phyloP scores from a whole-genome alignment of 305 asterid genomes.

The Ilex paraguariensis region DNA sequence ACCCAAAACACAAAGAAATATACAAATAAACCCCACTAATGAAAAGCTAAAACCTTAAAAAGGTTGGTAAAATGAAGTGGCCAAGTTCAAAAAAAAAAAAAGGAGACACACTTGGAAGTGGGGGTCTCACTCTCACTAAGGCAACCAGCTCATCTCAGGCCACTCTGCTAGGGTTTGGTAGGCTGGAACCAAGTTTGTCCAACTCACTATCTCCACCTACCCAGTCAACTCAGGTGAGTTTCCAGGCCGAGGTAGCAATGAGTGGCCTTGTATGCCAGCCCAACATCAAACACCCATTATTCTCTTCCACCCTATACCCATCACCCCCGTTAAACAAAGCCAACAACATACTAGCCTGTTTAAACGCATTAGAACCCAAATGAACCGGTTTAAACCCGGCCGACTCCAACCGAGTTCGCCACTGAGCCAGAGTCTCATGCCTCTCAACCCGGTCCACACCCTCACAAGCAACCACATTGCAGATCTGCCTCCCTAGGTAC shows the following conservation, averaged over 20 bases:
- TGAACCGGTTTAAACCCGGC: constrained; percentile 68
- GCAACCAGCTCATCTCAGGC: not conserved
- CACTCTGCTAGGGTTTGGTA: constrained; percentile 18
- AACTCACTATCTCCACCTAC: constrained; percentile 8
- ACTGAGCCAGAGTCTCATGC: constrained; percentile 76
- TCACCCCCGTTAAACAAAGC: constrained; percentile 82
- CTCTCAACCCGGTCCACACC: constrained; percentile 90
- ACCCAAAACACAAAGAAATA: too few relatives aligned
- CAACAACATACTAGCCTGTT: constrained; percentile 77
- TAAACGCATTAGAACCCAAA: constrained; percentile 79
- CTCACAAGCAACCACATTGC: constrained; percentile 86
- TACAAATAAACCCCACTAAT: too few relatives aligned
- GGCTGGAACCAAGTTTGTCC: constrained; percentile 18
- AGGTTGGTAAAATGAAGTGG: not conserved
- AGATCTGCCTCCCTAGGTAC: constrained; percentile 79
- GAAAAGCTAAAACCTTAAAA: too few relatives aligned
- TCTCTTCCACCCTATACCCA: constrained; percentile 88
- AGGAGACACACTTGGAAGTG: constrained; percentile 23
- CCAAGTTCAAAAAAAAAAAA: not conserved
- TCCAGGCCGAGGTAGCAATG: constrained; percentile 94
- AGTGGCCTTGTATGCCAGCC: constrained; percentile 96
- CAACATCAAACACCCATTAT: constrained; percentile 76
- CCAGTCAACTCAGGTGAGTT: constrained; percentile 21
- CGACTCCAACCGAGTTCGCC: constrained; percentile 51
- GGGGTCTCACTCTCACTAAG: constrained; percentile 28